Percentiles rank a stretch among this genome's conserved stretches.
Evolutionary conservation across 768 basidiomycete genomes (phyloP).

Genomic region (Pulveroboletus ravenelii): DNA sequence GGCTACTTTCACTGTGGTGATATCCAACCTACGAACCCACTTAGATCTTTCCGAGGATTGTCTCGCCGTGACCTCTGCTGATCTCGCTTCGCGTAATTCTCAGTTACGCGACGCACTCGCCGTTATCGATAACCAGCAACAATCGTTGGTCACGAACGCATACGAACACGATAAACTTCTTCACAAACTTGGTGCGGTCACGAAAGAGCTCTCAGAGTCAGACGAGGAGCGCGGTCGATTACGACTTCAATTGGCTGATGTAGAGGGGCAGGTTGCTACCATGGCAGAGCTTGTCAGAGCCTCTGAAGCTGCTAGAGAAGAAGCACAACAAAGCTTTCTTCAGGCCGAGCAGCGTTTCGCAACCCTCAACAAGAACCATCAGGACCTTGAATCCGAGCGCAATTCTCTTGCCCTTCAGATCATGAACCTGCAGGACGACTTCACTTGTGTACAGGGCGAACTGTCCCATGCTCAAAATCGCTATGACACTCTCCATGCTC

Average conservation of each 20-base stretch:
- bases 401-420: constrained; percentile 62
- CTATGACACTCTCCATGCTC: constrained; percentile 57
- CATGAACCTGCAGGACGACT: constrained; percentile 57
- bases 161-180: constrained; percentile 24
- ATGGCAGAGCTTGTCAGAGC: constrained; percentile 31
- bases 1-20: constrained; percentile 35
- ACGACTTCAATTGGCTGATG: constrained; percentile 31
- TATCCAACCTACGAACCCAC: constrained; percentile 35
- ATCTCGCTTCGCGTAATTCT: constrained; percentile 16
- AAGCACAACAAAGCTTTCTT: constrained; percentile 29
- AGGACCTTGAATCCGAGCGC: constrained; percentile 60
- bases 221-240: constrained; percentile 17
- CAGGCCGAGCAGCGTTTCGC: constrained; percentile 38
- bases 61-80: constrained; percentile 6
- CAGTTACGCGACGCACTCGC: constrained; percentile 13
- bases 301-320: constrained; percentile 34
- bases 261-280: constrained; percentile 31
- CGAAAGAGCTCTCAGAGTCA: constrained; percentile 35
- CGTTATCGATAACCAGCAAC: constrained; percentile 19
- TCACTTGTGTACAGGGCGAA: constrained; percentile 48
- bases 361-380: constrained; percentile 43
- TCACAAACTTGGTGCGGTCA: constrained; percentile 30
- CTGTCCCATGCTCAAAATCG: constrained; percentile 54
- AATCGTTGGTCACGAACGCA: constrained; percentile 12
- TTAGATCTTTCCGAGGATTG: constrained; percentile 19